Base-by-base conservation (phyloP, 345 rosid species). In the Schrenkiella parvula region DNA sequence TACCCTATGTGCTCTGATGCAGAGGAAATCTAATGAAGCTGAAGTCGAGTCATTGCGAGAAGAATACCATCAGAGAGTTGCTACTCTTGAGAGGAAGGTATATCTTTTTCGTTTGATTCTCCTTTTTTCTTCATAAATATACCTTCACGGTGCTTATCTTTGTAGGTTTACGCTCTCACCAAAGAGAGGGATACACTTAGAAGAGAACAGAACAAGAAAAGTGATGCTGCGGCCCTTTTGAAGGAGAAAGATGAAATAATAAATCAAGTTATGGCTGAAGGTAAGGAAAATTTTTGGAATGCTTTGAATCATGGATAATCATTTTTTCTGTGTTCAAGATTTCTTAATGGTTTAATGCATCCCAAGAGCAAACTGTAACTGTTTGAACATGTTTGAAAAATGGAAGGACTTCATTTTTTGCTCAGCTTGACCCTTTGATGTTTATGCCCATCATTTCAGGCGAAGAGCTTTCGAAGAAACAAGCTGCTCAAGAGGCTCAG, bases 191-290 rank as follows among this genome's bases (percentile, higher is more conserved):
- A 92, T 81, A 88, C 98, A 28, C 99, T 95, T 41, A 78, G 98
- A 74, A 90, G 99, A 82, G 97, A 95, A 80, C 99, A 90, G 78
- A 90, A 73, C 80, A 95, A 82, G 80, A 89, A 84, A 83, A 90
- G 90, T 81, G 99, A 95, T 74, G 97, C 99, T 28, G 96, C 98
- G 51, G 97, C 91, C 68, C 99, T 95, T 80, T 80, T 95, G 68
- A 92, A 90, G 85, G 99, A 95, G 82, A 95, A 95, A 78, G 99
- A 95, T 85, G 99, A 95, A 81, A 92, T 95, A 57, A 92, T 95
- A 75, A 92, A 35, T 81, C 98, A 92, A 85, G 96, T 95, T 74
- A 95, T 92, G 98, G 98, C 99, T 73, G 99, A 92, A 92, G 99
- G 98, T 95, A 79, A 60, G 59, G 35, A 17, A 28, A 82, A 80